Percentiles rank a stretch among this genome's conserved stretches.
phyloP scores from a whole-genome alignment of 2,329 filamentous ascomycete species.

The Penicillium frequentans region DNA sequence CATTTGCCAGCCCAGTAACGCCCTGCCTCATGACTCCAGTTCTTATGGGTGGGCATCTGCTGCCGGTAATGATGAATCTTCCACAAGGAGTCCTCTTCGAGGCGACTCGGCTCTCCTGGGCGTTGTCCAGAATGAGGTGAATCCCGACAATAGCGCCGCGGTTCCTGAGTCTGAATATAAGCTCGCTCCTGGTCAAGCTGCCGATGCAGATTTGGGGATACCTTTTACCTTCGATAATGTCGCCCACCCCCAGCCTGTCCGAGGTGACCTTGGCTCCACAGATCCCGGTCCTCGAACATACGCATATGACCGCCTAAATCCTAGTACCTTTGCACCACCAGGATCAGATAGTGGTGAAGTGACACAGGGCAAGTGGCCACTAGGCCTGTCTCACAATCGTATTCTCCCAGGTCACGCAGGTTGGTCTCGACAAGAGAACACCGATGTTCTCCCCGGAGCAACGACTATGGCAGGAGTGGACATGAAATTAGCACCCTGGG shows the following conservation, averaged over 20 bases:
- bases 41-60: background rate
- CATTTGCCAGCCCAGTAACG: background rate
- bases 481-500: slow-evolving; percentile 5
- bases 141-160: background rate
- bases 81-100: background rate
- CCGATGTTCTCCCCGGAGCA: background rate
- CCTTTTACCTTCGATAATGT: slow-evolving; percentile 3
- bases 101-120: background rate
- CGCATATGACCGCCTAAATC: slow-evolving; percentile 6
- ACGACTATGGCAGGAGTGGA: slow-evolving; percentile 5
- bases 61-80: slow-evolving; percentile 1
- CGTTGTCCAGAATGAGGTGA: background rate
- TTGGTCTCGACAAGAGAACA: slow-evolving; percentile 7
- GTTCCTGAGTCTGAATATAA: background rate
- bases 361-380: slow-evolving; percentile 5
- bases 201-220: background rate
- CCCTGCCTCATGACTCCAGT: background rate
- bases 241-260: slow-evolving; percentile 2
- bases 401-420: slow-evolving; percentile 4
- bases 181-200: slow-evolving; percentile 1
- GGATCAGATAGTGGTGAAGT: slow-evolving; percentile 3
- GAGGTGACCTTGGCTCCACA: slow-evolving; percentile 6
- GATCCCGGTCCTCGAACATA: slow-evolving; percentile 3
- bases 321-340: slow-evolving; percentile 4
- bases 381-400: slow-evolving; percentile 6